Evolutionary conservation across 2,329 filamentous ascomycete species (phyloP), one percentile per base, ranked within the genome.

Genomic region (Madurella mycetomatis): DNA sequence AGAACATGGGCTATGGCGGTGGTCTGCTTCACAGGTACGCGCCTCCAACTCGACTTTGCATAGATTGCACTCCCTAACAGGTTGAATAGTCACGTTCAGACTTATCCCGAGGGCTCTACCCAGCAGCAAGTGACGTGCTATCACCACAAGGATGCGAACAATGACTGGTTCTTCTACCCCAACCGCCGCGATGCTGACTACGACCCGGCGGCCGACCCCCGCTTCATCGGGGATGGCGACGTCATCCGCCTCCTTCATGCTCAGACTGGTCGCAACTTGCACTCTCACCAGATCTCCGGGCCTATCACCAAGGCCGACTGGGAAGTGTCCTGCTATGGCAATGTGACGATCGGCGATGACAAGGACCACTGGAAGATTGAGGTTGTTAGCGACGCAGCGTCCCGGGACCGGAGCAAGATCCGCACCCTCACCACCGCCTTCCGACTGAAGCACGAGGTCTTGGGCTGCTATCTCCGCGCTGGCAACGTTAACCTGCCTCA

Each of bases 81-180:
- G 5, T 25, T 34, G 9, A 19, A 19, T 16, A 96, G 92, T 41
- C 94, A 97, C 77, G 83, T 96, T 58, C 92, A 97, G 74, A 96
- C 91, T 9, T 97, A 90, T 70, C 92, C 92, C 0, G 92, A 96
- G 68, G 94, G 92, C 32, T 97, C 94, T 39, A 76, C 76, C 49
- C 94, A 99, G 74, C 95, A 99, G 73, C 94, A 99, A 71, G 86
- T 99, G 58, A 99, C 94, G 59, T 99, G 95, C 79, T 99, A 99
- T 74, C 94, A 99, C 74, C 94, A 99, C 80, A 99, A 99, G 72
- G 94, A 99, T 77, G 82, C 92, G 70, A 99, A 99, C 82, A 99
- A 99, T 71, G 94, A 99, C 71, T 99, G 94, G 94, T 96, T 95
- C 75, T 92, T 99, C 74, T 96, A 96, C 71, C 94, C 94, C 25